Evolutionary conservation across 805 yeast genomes (phyloP), one percentile per base, ranked within the genome.

Genomic region (Cyberlindnera mrakii): DNA sequence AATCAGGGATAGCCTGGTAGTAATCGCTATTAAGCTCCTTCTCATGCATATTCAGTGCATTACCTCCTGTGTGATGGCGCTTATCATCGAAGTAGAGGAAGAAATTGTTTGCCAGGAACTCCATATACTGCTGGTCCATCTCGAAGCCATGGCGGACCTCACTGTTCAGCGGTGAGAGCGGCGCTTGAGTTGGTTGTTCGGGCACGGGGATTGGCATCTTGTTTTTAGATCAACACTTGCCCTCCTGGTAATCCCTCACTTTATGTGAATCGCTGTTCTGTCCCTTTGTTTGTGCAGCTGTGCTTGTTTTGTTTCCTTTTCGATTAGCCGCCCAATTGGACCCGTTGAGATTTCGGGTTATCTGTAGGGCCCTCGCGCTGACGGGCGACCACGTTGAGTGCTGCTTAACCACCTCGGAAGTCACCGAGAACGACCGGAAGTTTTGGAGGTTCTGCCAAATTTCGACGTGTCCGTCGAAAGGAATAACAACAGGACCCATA

Each of bases 31-130:
- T 74, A 20, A 59, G 55, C 13, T 51, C 49, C 50, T 72, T 74
- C 54, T 77, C 81, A 27, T 72, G 79, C 9, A 70, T 75, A 2
- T 80, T 67, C 7, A 75, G 67, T 2, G 96, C 96, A 54, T 80
- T 85, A 17, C 96, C 96, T 47, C 87, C 85, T 2, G 96, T 85
- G 51, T 81, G 84, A 60, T 93, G 96, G 39, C 98, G 77, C 60
- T 93, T 91, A 57, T 88, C 91, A 58, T 89, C 96, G 59, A 76
- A 91, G 64, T 93, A 93, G 43, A 85, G 81, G 61, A 78, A 82
- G 65, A 85, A 88, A 40, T 82, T 78, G 60, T 79, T 68, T 1
- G 83, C 83, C 42, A 80, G 67, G 20, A 74, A 59, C 51, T 67
- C 71, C 53, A 80, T 67, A 52, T 77, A 74, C 53, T 74, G 75